A percentile compares a stretch with the other conserved stretches of the same genome.
Conservation (phyloP, 2,329 filamentous ascomycete genomes). For the Hypoxylon sp. region DNA sequence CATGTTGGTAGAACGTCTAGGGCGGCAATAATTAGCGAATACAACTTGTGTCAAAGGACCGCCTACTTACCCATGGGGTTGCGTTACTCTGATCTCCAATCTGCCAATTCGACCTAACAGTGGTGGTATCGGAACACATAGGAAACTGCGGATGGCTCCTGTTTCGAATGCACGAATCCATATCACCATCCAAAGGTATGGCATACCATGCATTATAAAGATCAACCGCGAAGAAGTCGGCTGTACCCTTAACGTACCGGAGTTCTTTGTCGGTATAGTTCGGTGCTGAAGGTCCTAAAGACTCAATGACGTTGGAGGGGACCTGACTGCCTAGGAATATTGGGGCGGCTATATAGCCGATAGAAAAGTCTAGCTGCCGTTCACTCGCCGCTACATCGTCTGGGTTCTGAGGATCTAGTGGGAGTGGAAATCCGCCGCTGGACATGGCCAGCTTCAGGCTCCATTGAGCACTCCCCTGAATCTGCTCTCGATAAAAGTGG, state of each 20-base stretch:
- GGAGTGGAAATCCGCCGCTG: constrained; percentile 61
- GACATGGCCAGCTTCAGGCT: constrained; percentile 55
- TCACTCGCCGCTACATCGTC: constrained; percentile 56
- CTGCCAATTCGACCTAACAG: background rate
- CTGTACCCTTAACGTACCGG: constrained; percentile 57
- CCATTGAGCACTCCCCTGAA: constrained; percentile 60
- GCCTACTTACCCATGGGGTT: background rate
- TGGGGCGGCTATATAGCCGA: constrained; percentile 62
- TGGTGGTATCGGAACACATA: constrained; percentile 54
- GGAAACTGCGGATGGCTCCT: constrained; percentile 56
- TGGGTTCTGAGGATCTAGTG: constrained; percentile 50
- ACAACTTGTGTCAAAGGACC: background rate
- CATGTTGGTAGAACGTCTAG: constrained; percentile 5
- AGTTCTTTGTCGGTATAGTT: constrained; percentile 57
- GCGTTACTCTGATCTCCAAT: constrained; percentile 52
- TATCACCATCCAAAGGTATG: constrained; percentile 54
- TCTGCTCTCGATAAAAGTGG: constrained; percentile 63
- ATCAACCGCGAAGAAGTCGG: constrained; percentile 66
- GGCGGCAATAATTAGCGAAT: background rate
- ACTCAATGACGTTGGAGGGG: constrained; percentile 56
- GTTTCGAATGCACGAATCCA: constrained; percentile 59
- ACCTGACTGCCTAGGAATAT: constrained; percentile 62
- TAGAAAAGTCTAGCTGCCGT: constrained; percentile 57
- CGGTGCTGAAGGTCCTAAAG: constrained; percentile 55
- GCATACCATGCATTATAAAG: constrained; percentile 66